Evolutionary conservation across 2,329 filamentous ascomycete genomes (phyloP).

Genomic region (Monosporascus sp.): DNA sequence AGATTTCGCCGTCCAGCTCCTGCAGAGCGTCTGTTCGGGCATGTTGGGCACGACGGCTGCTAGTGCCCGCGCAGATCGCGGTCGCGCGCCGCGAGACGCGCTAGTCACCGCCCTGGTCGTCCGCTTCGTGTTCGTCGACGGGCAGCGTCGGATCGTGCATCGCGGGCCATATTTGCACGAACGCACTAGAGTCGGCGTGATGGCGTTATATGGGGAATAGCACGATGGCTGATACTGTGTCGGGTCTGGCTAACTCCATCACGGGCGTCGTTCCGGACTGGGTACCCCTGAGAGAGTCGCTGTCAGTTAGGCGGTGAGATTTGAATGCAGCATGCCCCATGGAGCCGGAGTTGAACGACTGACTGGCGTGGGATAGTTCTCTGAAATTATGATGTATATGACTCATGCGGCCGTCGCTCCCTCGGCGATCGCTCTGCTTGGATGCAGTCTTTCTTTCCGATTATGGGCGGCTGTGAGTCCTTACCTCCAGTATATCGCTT

Average conservation of each 20-base stretch:
- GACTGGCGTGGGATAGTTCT: slow-evolving; percentile 13
- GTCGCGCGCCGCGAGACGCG: slow-evolving; percentile 38
- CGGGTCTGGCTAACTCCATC: slow-evolving; percentile 39
- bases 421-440: slow-evolving; percentile 13
- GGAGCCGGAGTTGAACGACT: not conserved
- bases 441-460: slow-evolving; percentile 18
- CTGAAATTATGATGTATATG: slow-evolving; percentile 22
- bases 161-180: slow-evolving; percentile 43
- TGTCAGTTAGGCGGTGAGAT: slow-evolving; percentile 33
- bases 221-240: slow-evolving; percentile 25
- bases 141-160: slow-evolving; percentile 32
- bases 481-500: not conserved
- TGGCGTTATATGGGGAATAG: slow-evolving; percentile 28
- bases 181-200: slow-evolving; percentile 33
- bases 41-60: slow-evolving; percentile 35
- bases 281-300: slow-evolving; percentile 34
- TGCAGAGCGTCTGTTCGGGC: slow-evolving; percentile 43
- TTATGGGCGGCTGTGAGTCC: slow-evolving; percentile 13
- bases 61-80: slow-evolving; percentile 39
- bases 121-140: slow-evolving; percentile 34
- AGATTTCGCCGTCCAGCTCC: slow-evolving; percentile 40
- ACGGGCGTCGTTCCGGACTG: slow-evolving; percentile 33
- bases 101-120: slow-evolving; percentile 42
- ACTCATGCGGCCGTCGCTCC: slow-evolving; percentile 20
- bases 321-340: no score